A percentile compares a stretch with the other conserved stretches of the same genome.
These are phyloP conservation scores for Allomyces javanicus DNA, from an alignment of 192 early-diverging fungal genomes.

Conservation along the genomic window DNA sequence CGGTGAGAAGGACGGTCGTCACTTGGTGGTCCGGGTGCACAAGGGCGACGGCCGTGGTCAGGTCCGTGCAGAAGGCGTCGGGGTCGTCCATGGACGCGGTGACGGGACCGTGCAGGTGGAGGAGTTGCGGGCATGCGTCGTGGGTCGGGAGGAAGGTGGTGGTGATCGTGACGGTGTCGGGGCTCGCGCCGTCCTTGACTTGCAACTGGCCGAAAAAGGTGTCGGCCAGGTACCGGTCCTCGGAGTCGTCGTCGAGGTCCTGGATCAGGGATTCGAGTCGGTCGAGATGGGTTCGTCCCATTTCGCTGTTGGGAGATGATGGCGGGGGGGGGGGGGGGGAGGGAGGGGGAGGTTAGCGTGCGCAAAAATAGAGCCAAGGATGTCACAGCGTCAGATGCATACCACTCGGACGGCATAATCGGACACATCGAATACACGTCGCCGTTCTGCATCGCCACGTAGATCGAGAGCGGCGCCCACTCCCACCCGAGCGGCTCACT, in stretches of 20 bases:
- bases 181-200: not conserved
- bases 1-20: not conserved
- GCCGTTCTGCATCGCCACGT: constrained; percentile 44
- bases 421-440: constrained; percentile 61
- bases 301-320: not conserved
- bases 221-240: not conserved
- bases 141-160: no score
- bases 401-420: constrained; percentile 46
- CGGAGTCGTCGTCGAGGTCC: not conserved
- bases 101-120: not conserved
- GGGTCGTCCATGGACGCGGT: not conserved
- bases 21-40: not conserved
- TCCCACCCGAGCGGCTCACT: constrained; percentile 8
- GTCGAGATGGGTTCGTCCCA: not conserved
- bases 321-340: not conserved
- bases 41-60: not conserved
- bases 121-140: no score
- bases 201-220: not conserved
- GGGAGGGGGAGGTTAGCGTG: no score
- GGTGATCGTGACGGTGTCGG: not conserved
- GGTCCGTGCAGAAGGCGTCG: not conserved
- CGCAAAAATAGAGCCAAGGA: not conserved
- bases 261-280: not conserved
- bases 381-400: constrained; percentile 1
- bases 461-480: constrained; percentile 54